Base-by-base conservation (phyloP, 441 rosid genomes). In the Euphorbia corollata region DNA sequence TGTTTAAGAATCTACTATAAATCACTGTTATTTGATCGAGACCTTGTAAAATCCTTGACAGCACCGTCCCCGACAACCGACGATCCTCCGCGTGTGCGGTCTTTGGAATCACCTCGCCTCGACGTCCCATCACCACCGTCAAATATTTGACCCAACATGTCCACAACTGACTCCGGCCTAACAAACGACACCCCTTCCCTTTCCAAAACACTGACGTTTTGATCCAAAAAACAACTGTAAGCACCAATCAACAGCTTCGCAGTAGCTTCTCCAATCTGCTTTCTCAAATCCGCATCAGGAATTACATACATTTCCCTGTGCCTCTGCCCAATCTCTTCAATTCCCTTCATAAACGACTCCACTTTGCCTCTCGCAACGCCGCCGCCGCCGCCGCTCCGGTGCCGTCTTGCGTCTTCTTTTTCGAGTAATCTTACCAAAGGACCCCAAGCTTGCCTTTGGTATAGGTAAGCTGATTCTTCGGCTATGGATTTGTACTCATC, bases 381-480 rank as follows among this genome's bases (percentile, higher is more conserved):
- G 15, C 38, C 59, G 30, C 38, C 59, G 30, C 45, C 19, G 19
- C 15, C 60, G 67, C 67, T 19, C 70, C 67, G 16, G 67, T 69
- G 20, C 43, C 32, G 47, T 50, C 62, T 54, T 58, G 59, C n/a
- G 5, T 79, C 83, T 43, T 75, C 82, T 15, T 61, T 53, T 56
- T 78, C 83, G n/a, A 83, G 74, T 53, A 84, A 39, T 16, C 81
- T 69, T 24, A 78, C 84, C 7, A 87, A 71, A 7, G 85, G 79
- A 10, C 75, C 79, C 92, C 89, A 85, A 1, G 83, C 82, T 54
- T 79, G 85, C 71, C 50, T 79, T 70, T 83, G 92, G 24, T 87
- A 85, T 75, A 76, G 6, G 65, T 84, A 85, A 22, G 87, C 89
- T 11, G 87, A 80, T 75, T 83, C 87, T 72, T 83, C 89, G 0